Evolutionary conservation across 2,329 filamentous ascomycete species (phyloP), one percentile per base, ranked within the genome.

Genomic region (Purpureocillium lavendulum): DNA sequence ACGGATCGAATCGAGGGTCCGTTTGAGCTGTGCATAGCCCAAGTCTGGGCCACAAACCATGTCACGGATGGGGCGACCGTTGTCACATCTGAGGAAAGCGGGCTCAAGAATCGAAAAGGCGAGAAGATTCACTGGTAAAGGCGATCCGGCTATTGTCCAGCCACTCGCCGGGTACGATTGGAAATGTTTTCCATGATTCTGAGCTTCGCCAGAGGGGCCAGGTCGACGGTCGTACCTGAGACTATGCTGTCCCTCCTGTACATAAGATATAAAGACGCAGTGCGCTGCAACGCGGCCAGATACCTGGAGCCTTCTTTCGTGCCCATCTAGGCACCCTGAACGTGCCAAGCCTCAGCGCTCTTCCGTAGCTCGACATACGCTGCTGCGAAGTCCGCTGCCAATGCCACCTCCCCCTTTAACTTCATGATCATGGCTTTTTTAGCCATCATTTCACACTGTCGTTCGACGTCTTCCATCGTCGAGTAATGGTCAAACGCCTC

Each of bases 1-100:
- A 96, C 88, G 39, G 92, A 98, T 61, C 76, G 92, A 13, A 75
- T 94, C 30, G 84, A 87, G 7, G 92, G 90, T 0, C 84, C 87
- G 1, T 98, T 90, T 62, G 85, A 94, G 60, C 68, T 98, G 30
- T 83, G 79, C 45, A 82, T 98, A 39, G 84, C 89, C 55, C 77
- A 79, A 44, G 79, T 96, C 14, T 98, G 90, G 87, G 89, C 90
- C 1, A 95, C 89, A 1, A 96, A 96, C 36, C 43, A 61, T 21
- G 39, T 48, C 2, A 45, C 43, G 0, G 60, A 57, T 10, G 46
- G 41, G 4, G 53, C 49, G 18, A 42, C 45, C 8, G 43, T 43
- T 9, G 41, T 40, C 26, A 44, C 45, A 33, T 40, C 18, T 26
- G 52, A 53, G 3, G 46, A 48, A 6, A 54, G 56, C 16, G 53